Evolutionary conservation across 192 early-diverging fungal species (phyloP).

Genomic region (Entrophospora sp.): DNA sequence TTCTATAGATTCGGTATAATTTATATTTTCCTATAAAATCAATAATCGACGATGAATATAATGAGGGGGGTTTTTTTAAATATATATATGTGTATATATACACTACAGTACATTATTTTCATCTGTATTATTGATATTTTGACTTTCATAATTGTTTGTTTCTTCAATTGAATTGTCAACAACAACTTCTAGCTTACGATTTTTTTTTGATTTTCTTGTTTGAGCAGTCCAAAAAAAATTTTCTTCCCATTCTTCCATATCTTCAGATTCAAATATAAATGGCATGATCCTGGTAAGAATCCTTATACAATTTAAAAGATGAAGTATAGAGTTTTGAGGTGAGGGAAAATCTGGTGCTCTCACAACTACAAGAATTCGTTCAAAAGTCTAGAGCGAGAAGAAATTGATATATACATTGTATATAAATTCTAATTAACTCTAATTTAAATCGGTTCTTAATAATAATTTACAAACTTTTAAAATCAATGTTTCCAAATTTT

Average conservation of each 20-base stretch:
- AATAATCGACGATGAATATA: no score
- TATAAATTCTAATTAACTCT: no score
- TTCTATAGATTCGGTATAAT: background rate
- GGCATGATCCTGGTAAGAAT: slow-evolving; percentile 79
- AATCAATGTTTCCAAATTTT: slow-evolving; percentile 71
- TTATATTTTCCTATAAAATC: no score
- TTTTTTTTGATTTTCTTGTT: background rate
- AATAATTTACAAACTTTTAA: slow-evolving; percentile 50
- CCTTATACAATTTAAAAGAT: slow-evolving; percentile 75
- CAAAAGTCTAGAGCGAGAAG: no score
- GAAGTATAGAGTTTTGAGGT: slow-evolving; percentile 43
- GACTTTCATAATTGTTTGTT: background rate
- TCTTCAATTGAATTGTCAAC: background rate
- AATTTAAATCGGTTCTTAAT: slow-evolving; percentile 30
- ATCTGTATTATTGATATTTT: background rate
- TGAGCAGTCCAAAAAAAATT: slow-evolving; percentile 53
- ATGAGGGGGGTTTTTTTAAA: no score
- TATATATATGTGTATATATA: no score
- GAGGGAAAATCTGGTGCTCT: slow-evolving; percentile 41
- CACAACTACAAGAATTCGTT: slow-evolving; percentile 42
- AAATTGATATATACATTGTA: no score
- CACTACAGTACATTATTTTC: background rate
- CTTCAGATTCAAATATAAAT: slow-evolving; percentile 65
- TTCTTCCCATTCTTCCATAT: slow-evolving; percentile 45
- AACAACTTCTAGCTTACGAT: background rate